phyloP scores from a whole-genome alignment of 768 basidiomycete species.

The Psilocybe subaeruginosa region DNA sequence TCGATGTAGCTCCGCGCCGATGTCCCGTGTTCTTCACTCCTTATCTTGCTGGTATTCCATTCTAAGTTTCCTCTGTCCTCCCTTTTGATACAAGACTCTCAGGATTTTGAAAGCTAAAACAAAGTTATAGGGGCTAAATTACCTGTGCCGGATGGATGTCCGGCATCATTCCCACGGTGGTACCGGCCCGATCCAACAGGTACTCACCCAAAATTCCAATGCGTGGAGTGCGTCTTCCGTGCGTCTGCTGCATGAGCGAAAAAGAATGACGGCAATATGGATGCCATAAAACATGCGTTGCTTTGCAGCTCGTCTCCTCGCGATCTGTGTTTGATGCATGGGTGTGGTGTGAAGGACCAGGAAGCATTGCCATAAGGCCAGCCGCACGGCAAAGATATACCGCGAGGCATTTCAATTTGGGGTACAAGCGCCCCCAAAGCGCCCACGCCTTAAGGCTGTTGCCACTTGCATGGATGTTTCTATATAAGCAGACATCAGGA shows the following conservation, averaged over 20 bases:
- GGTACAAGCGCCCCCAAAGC: conserved; percentile 7
- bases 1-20: not conserved
- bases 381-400: not conserved
- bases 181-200: not conserved
- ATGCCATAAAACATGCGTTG: not conserved
- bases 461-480: not conserved
- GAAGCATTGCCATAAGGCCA: not conserved
- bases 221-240: not conserved
- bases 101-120: not conserved
- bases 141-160: not conserved
- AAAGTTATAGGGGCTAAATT: not conserved
- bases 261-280: not conserved
- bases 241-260: not conserved
- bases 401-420: conserved; percentile 1
- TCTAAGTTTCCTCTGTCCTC: not conserved
- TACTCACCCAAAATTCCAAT: not conserved
- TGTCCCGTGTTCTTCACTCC: not conserved
- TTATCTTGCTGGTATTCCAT: not conserved
- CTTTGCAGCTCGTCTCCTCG: not conserved
- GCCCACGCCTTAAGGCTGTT: conserved; percentile 12
- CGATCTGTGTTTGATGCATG: not conserved
- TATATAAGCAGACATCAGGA: conserved; percentile 5
- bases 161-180: not conserved
- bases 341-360: not conserved
- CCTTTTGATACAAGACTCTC: not conserved